Base-by-base conservation (phyloP, 371 early-diverging fungal species). In the Ordospora pajunii region DNA sequence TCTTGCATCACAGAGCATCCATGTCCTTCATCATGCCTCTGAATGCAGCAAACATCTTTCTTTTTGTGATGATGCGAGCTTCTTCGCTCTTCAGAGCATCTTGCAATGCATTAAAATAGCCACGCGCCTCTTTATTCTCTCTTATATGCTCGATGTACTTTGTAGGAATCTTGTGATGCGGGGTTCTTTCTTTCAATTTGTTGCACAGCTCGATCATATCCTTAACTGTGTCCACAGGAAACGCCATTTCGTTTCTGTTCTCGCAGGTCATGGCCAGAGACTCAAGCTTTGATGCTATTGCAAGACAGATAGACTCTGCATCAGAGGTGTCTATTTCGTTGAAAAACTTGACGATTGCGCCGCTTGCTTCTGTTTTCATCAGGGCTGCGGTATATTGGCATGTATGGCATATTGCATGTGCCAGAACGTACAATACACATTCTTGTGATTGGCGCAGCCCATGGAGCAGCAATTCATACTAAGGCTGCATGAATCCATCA, bases 381-480 rank as follows among this genome's bases (percentile, higher is more conserved):
- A 40, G 58, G 58, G 58, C 25, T 10, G 27, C 0, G 0, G 14
- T 12, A 37, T 1, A 17, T 2, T n/a, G n/a, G 11, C 58, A n/a
- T 58, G 37, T 58, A 58, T 58, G 58, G 1, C 0, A 0, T 37
- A 25, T 37, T 37, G 17, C 0, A 58, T 14, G 58, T n/a, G n/a
- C 58, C n/a, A n/a, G 58, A 2, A 51, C 17, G 3, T 32, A 32
- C 5, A 32, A 32, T 32, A 32, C 32, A 32, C 2, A 32, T 32
- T 32, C 32, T 32, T 32, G 32, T 32, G 1, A 32, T 32, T 32
- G 32, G 5, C 32, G 5, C 8, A 22, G 10, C 51, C 67, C 7
- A 84, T 84, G 84, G 84, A 84, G 69, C 74, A 78, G 48, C 82
- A 84, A 72, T 84, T 82, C 65, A 82, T 84, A 51, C 68, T 84